Evolutionary conservation across 2,329 filamentous ascomycete species (phyloP).

Genomic region (Xylariaceae sp.): DNA sequence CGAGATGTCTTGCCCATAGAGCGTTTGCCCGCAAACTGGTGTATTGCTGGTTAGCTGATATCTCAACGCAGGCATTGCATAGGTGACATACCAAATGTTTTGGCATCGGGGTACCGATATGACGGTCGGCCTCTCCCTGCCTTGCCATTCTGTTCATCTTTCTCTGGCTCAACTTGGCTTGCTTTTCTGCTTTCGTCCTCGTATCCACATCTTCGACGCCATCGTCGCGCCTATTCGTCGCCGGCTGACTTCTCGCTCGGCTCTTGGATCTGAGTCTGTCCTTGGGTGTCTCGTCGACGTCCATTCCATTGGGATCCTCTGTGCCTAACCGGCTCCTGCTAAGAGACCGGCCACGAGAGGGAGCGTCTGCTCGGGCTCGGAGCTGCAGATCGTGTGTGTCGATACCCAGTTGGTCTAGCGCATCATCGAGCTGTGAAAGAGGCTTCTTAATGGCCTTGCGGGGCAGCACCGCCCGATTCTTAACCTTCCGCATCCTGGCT

Average conservation of each 20-base stretch:
- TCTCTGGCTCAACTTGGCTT: conserved; percentile 89
- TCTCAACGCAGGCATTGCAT: conserved; percentile 1
- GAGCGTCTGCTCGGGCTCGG: conserved; percentile 65
- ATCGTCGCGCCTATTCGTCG: conserved; percentile 66
- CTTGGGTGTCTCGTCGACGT: conserved; percentile 55
- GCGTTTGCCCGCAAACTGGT: conserved; percentile 81
- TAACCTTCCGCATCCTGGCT: conserved; percentile 92
- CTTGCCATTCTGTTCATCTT: conserved; percentile 98
- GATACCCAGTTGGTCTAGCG: conserved; percentile 79
- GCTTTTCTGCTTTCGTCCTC: conserved; percentile 75
- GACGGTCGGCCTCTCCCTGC: conserved; percentile 94
- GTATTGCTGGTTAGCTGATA: conserved; percentile 1
- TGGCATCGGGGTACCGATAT: conserved; percentile 72
- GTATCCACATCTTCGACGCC: conserved; percentile 66
- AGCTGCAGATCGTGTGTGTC: conserved; percentile 72
- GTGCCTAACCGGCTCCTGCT: conserved; percentile 59
- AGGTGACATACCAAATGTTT: conserved; percentile 74
- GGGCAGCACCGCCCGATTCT: conserved; percentile 94
- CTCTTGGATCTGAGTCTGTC: conserved; percentile 70
- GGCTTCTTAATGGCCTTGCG: conserved; percentile 76
- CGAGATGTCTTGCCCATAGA: conserved; percentile 84
- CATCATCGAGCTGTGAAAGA: conserved; percentile 80
- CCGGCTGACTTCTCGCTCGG: conserved; percentile 59
- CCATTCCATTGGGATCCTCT: conserved; percentile 70
- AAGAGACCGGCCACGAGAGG: conserved; percentile 65